phyloP scores from a whole-genome alignment of 352 stramenopile species.

The Phytophthora cactorum region DNA sequence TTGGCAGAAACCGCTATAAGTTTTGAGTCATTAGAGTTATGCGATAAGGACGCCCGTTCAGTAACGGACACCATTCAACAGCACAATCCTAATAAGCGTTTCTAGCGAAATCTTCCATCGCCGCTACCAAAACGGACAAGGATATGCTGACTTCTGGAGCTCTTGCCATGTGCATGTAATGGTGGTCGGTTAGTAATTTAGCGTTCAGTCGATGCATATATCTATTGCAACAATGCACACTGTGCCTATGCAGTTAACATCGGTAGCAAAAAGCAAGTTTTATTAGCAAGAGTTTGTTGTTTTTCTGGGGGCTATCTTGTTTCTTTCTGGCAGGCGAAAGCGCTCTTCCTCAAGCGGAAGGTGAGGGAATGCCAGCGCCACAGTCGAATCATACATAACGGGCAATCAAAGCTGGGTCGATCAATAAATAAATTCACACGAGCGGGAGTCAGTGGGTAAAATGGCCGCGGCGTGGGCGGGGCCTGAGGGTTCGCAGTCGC shows the following conservation, averaged over 20 bases:
- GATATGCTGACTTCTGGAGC: constrained; percentile 16
- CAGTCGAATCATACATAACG: constrained; percentile 48
- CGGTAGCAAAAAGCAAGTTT: constrained; percentile 36
- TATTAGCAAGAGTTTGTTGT: constrained; percentile 36
- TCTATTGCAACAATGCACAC: neutral
- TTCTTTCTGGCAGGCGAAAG: constrained; percentile 24
- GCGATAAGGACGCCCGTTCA: constrained; percentile 17
- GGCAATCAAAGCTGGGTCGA: constrained; percentile 43
- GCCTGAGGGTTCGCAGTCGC: neutral
- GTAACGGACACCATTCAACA: constrained; percentile 29
- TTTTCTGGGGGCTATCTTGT: constrained; percentile 28
- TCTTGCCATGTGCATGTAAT: constrained; percentile 9
- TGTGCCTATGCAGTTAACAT: neutral
- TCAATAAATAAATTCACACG: constrained; percentile 58
- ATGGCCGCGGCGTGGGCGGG: constrained; percentile 11
- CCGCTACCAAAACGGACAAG: constrained; percentile 21
- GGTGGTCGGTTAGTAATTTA: constrained; percentile 20
- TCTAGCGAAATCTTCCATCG: constrained; percentile 33
- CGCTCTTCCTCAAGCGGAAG: constrained; percentile 18
- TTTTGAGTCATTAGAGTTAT: constrained; percentile 24
- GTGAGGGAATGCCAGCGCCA: constrained; percentile 10
- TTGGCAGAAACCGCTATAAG: constrained; percentile 61
- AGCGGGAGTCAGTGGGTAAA: constrained; percentile 21
- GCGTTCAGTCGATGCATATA: constrained; percentile 9
- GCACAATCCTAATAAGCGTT: constrained; percentile 13